Conservation (phyloP, 176 grass and related monocot genomes). For the Poa pratensis region DNA sequence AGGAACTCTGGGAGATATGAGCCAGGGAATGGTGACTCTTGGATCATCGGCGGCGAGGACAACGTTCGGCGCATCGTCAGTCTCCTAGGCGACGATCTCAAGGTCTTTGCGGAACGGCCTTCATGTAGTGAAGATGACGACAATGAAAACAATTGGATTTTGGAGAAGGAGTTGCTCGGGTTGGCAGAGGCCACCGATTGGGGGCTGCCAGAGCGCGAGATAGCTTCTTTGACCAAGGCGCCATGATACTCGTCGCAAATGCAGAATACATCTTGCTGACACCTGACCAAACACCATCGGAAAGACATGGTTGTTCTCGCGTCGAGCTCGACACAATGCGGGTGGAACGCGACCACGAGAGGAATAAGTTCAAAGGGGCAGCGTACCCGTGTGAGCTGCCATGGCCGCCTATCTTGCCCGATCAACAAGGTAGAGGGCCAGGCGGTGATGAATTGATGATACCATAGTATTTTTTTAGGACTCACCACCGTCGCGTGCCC, state of each 20-base stretch:
- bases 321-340: neutral
- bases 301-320: too few relatives aligned
- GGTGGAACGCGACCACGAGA: too few relatives aligned
- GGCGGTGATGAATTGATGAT: too few relatives aligned
- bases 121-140: too few relatives aligned
- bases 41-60: neutral
- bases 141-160: too few relatives aligned
- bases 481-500: too few relatives aligned
- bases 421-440: too few relatives aligned
- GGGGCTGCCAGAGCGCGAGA: neutral
- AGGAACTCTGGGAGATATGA: neutral
- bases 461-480: too few relatives aligned
- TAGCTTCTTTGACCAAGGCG: neutral
- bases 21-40: neutral
- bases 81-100: neutral
- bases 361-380: too few relatives aligned
- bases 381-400: too few relatives aligned
- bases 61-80: neutral
- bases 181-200: neutral
- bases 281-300: neutral
- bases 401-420: too few relatives aligned
- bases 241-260: neutral
- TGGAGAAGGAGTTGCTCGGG: neutral
- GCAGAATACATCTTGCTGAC: neutral
- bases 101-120: neutral